phyloP scores from a whole-genome alignment of 2,329 filamentous ascomycete genomes.

The Ramichloridium luteum region DNA sequence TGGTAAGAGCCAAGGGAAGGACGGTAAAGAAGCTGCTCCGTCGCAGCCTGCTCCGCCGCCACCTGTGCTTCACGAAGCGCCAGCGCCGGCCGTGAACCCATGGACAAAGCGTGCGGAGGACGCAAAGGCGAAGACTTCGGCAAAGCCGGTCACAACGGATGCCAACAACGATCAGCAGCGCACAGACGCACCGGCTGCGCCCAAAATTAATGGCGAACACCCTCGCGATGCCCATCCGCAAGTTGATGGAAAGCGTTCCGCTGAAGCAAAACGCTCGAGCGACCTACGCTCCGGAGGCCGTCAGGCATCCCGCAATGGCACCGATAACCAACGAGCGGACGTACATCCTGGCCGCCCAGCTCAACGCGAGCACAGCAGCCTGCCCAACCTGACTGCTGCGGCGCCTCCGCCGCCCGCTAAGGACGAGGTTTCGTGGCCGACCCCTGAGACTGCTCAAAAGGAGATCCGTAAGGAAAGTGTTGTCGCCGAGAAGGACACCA shows the following conservation, averaged over 20 bases:
- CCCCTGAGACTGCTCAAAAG: slow-evolving; percentile 56
- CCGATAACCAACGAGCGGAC: slow-evolving; percentile 1
- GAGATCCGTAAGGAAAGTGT: slow-evolving; percentile 58
- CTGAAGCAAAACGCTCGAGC: slow-evolving; percentile 13
- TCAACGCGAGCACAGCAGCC: slow-evolving; percentile 16
- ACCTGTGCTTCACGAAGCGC: slow-evolving; percentile 61
- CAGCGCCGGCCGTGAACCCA: slow-evolving; percentile 71
- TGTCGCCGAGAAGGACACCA: slow-evolving; percentile 51
- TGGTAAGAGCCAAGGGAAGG: slow-evolving; percentile 14
- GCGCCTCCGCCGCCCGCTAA: slow-evolving; percentile 50
- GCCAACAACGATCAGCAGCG: slow-evolving; percentile 4
- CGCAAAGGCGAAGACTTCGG: slow-evolving; percentile 40
- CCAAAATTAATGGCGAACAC: slow-evolving; percentile 18
- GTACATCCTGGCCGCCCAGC: slow-evolving; percentile 5
- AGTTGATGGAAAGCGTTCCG: slow-evolving; percentile 14
- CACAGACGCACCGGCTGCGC: slow-evolving; percentile 20
- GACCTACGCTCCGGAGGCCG: slow-evolving; percentile 9
- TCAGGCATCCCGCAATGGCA: slow-evolving; percentile 7
- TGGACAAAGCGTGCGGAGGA: slow-evolving; percentile 73
- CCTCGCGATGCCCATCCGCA: neutral
- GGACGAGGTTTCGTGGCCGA: slow-evolving; percentile 79
- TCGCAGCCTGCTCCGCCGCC: slow-evolving; percentile 34
- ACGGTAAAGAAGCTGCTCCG: slow-evolving; percentile 14
- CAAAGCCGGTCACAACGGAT: slow-evolving; percentile 9
- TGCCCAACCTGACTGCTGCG: slow-evolving; percentile 12